phyloP scores from a whole-genome alignment of 2,329 filamentous ascomycete species.

The Exserohilum turcica region DNA sequence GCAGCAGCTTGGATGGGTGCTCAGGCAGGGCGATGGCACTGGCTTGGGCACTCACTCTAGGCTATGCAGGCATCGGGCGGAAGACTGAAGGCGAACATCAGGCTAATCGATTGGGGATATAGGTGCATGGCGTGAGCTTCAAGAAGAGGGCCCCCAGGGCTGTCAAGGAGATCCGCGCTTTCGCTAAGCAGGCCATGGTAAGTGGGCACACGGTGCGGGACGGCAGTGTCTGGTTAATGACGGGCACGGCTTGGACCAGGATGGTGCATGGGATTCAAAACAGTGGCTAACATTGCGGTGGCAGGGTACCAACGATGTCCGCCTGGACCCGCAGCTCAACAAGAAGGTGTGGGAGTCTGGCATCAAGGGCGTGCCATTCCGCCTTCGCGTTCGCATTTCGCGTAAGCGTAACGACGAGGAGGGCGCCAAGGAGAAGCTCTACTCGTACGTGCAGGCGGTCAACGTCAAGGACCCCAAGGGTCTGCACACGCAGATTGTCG shows the following conservation, averaged over 20 bases:
- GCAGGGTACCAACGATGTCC: slow-evolving; percentile 95
- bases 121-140: slow-evolving; percentile 98
- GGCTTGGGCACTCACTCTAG: slow-evolving; percentile 16
- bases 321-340: slow-evolving; percentile 97
- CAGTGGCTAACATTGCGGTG: slow-evolving; percentile 26
- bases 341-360: slow-evolving; percentile 99
- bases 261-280: background rate
- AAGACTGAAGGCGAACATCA: slow-evolving; percentile 62
- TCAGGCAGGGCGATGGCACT: slow-evolving; percentile 28
- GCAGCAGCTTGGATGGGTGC: slow-evolving; percentile 25
- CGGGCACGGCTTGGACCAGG: background rate
- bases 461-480: slow-evolving; percentile 99
- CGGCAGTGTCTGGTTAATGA: background rate
- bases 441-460: slow-evolving; percentile 99
- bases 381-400: slow-evolving; percentile 96
- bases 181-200: slow-evolving; percentile 96
- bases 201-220: slow-evolving; percentile 44
- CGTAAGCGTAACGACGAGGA: slow-evolving; percentile 99
- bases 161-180: slow-evolving; percentile 99
- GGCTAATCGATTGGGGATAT: slow-evolving; percentile 55
- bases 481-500: slow-evolving; percentile 87
- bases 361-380: slow-evolving; percentile 98
- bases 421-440: slow-evolving; percentile 98
- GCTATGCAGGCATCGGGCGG: slow-evolving; percentile 61
- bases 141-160: slow-evolving; percentile 99